Conservation (phyloP, 2,329 filamentous ascomycete genomes). For the Coleophoma cylindrospora region DNA sequence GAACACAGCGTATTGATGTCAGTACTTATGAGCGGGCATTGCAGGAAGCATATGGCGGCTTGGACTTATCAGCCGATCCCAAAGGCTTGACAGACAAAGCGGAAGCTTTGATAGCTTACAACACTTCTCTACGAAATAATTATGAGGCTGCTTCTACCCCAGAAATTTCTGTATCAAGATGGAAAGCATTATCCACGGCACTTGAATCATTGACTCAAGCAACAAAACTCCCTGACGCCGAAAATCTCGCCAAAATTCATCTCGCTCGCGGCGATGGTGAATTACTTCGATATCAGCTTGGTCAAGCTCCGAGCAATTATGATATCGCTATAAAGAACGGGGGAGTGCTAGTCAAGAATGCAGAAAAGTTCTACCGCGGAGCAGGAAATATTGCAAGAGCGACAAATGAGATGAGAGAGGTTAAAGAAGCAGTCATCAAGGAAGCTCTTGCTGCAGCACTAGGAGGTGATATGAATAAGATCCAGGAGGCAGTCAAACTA, state of each 20-base stretch:
- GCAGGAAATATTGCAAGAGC: conserved; percentile 32
- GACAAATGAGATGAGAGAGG: conserved; percentile 34
- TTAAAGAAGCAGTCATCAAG: conserved; percentile 39
- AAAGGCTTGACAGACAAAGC: conserved; percentile 48
- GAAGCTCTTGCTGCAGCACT: conserved; percentile 42
- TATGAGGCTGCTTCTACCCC: conserved; percentile 25
- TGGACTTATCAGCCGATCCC: conserved; percentile 36
- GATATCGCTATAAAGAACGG: conserved; percentile 36
- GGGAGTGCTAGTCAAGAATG: conserved; percentile 45
- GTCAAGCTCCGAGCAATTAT: conserved; percentile 36
- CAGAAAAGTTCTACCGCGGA: conserved; percentile 52
- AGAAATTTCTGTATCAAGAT: conserved; percentile 31
- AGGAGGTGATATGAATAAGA: conserved; percentile 29
- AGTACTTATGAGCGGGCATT: conserved; percentile 12
- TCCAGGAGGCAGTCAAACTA: conserved; percentile 4
- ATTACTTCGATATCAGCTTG: conserved; percentile 46
- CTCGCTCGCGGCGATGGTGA: conserved; percentile 49
- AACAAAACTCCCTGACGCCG: conserved; percentile 41
- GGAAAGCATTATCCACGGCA: conserved; percentile 47
- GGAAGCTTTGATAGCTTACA: conserved; percentile 49
- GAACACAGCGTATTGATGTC: conserved; percentile 41
- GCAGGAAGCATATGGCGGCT: conserved; percentile 31
- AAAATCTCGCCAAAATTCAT: conserved; percentile 47
- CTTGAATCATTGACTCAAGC: conserved; percentile 44
- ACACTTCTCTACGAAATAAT: conserved; percentile 26